These are phyloP conservation scores for Populus hybrid DNA, from an alignment of 441 rosid species.

Conservation along the genomic window DNA sequence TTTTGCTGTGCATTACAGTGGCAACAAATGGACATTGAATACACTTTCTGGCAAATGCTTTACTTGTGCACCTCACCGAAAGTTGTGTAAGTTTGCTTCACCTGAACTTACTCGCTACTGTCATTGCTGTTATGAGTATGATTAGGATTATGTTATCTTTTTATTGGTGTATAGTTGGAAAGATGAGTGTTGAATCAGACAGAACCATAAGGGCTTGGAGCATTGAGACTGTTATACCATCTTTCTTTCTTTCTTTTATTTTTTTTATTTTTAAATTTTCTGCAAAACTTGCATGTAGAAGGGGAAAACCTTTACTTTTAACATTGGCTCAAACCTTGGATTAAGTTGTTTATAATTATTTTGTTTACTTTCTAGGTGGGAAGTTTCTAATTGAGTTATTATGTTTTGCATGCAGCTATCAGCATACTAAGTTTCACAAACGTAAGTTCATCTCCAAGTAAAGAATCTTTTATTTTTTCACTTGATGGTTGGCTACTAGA, in stretches of 20 bases:
- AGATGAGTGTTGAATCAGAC: background rate
- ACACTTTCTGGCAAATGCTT: slow-evolving; percentile 99
- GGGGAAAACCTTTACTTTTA: background rate
- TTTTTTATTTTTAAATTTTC: too few species aligned
- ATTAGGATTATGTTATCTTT: background rate
- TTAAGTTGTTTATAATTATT: background rate
- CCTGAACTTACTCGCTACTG: background rate
- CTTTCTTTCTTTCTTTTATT: too few species aligned
- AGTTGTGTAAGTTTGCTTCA: slow-evolving; percentile 66
- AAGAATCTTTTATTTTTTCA: background rate
- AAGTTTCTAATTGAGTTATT: slow-evolving; percentile 37
- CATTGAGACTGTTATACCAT: background rate
- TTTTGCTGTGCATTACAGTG: slow-evolving; percentile 47
- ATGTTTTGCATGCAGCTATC: slow-evolving; percentile 82
- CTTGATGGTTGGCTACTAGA: background rate
- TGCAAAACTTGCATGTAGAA: background rate
- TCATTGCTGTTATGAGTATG: background rate
- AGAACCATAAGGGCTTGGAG: background rate
- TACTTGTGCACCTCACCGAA: slow-evolving; percentile 94
- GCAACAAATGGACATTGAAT: slow-evolving; percentile 99
- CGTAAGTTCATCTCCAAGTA: slow-evolving; percentile 57
- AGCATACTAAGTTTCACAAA: slow-evolving; percentile 94
- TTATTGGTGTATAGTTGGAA: background rate
- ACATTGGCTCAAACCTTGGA: background rate
- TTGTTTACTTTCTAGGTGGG: slow-evolving; percentile 9